Evolutionary conservation across 352 stramenopile species (phyloP), one percentile per base, ranked within the genome.

Genomic region (Pythium aristosporum): DNA sequence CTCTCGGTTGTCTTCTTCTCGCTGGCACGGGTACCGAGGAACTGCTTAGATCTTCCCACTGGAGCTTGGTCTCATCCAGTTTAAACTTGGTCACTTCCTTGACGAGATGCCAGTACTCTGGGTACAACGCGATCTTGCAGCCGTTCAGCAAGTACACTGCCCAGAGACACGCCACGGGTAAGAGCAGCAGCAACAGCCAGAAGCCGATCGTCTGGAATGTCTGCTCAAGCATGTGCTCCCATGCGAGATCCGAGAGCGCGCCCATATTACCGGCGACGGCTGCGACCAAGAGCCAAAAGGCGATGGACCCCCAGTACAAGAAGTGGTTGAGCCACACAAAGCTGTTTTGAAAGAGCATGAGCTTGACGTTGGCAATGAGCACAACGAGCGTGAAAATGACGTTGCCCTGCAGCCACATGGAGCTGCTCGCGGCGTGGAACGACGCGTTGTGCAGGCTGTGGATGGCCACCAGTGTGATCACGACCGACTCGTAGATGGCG

Each of bases 301-400:
- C n/a, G 12, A 92, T 62, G 2, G 80, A 95, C 8, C 82, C 82
- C 36, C 69, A 53, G 58, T 86, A 91, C 11, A 88, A 51, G 10
- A 90, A 43, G 51, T 89, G 79, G 63, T 93, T 92, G 62, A 93
- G 67, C 34, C 57, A 63, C 48, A 82, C 61, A 34, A 91, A 95
- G 56, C 79, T 87, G 61, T 92, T 87, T 46, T 95, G 86, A 61
- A 82, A 88, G 50, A 93, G 75, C 63, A 89, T 77, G 56, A 95
- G 70, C 73, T 95, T 95, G 15, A 65, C 20, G 53, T 95, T 95
- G 18, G 86, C 84, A 43, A 87, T 70, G 5, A 90, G 65, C 21
- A 93, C 83, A 12, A 95, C 80, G 8, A 93, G 55, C 8, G 86
- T 92, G 57, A 95, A 91, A 43, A 91, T 83, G 30, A 92, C 74